Evolutionary conservation across 495 filamentous ascomycete genomes (phyloP), one percentile per base, ranked within the genome.

Genomic region (Penicillium atrosanguineum): DNA sequence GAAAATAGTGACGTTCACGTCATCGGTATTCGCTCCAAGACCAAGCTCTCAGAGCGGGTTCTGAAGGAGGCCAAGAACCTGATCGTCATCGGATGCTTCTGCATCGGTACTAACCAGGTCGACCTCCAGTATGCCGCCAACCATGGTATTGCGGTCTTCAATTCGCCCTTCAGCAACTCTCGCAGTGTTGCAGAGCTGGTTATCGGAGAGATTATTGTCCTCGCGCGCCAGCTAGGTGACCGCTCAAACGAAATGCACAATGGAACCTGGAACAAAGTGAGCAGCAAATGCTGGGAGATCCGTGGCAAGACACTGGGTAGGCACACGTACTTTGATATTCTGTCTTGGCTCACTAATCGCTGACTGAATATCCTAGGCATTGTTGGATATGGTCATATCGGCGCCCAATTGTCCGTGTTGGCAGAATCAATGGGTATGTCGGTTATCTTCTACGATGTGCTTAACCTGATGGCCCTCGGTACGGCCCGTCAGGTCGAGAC

Each of bases 41-140:
- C 95, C 18, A 95, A 91, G 73, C 82, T 99, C 56, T 91, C 86
- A 12, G 87, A 87, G 46, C 86, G 85, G 56, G 89, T 99, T 31
- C 74, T 99, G 49, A 81, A 81, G 48, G 87, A 95, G 68, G 94
- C 94, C 37, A 91, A 91, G 74, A 93, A 96, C 65, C 83, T 99
- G 28, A 87, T 97, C 52, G 94, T 96, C 42, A 86, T 97, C 54
- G 95, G 95, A 40, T 97, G 95, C 73, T 99, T 99, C 81, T 99
- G 95, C 69, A 99, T 97, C 55, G 95, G 95, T 44, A 99, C 95
- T 48, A 97, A 97, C 78, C 95, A 97, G 67, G 95, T 99, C 46
- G 90, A 99, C 65, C 83, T 97, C 37, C 81, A 91, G 52, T 95
- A 88, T 76, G 94, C 95, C 15, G 91, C 95, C 9, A 79, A 85